Percentiles rank a stretch among this genome's conserved stretches.
Conservation (phyloP, 2,329 filamentous ascomycete species). For the Epichloe sibirici region DNA sequence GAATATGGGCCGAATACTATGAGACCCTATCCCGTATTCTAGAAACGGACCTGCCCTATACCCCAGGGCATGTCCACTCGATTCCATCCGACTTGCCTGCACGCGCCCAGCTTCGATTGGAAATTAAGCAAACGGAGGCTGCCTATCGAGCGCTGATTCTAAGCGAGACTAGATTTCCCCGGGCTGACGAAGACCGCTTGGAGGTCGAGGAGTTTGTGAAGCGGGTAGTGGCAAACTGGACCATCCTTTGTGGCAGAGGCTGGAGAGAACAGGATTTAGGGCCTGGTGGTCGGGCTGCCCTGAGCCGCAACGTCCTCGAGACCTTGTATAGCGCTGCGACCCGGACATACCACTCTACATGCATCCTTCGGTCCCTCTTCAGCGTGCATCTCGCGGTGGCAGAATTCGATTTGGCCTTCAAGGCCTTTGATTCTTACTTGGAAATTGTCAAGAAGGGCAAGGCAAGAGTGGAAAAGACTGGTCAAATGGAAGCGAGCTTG, state of each 20-base stretch:
- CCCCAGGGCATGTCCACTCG: constrained; percentile 32
- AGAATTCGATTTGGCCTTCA: constrained; percentile 85
- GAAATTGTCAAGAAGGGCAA: constrained; percentile 80
- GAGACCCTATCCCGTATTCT: constrained; percentile 64
- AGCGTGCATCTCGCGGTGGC: constrained; percentile 75
- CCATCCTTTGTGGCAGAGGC: constrained; percentile 61
- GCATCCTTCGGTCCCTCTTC: constrained; percentile 77
- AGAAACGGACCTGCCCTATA: constrained; percentile 50
- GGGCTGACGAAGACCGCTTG: constrained; percentile 63
- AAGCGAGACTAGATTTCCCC: constrained; percentile 70
- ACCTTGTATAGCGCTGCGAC: constrained; percentile 82
- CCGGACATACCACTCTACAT: constrained; percentile 90
- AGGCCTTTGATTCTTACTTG: constrained; percentile 83
- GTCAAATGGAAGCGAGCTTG: constrained; percentile 55
- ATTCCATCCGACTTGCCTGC: constrained; percentile 37
- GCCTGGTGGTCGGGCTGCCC: constrained; percentile 61
- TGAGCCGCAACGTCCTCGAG: constrained; percentile 69
- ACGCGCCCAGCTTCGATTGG: constrained; percentile 54
- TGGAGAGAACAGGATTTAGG: constrained; percentile 77
- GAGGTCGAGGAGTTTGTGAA: constrained; percentile 77
- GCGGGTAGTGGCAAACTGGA: constrained; percentile 75
- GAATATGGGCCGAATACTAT: constrained; percentile 82
- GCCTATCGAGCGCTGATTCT: constrained; percentile 72
- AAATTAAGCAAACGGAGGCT: constrained; percentile 67
- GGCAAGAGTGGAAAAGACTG: constrained; percentile 68